phyloP scores from a whole-genome alignment of 345 rosid genomes.

The Excoecaria agallocha region DNA sequence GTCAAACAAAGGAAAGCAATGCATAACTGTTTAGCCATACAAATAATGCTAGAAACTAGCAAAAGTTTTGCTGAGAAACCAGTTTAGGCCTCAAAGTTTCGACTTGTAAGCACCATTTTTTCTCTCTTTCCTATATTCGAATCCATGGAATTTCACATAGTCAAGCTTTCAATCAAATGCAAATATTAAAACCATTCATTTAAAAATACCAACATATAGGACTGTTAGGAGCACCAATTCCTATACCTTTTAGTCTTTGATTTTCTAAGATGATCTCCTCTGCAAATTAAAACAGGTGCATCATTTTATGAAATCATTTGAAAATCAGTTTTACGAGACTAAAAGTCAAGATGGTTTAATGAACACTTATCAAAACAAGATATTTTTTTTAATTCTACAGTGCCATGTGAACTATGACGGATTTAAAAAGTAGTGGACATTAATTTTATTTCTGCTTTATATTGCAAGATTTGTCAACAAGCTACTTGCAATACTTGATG shows the following conservation, averaged over 20 bases:
- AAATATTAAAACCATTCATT: conserved; percentile 11
- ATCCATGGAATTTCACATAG: conserved; percentile 20
- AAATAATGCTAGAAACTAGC: background rate
- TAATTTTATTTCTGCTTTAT: too few species aligned
- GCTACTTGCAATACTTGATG: too few species aligned
- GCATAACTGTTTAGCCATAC: background rate
- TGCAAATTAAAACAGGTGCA: conserved; percentile 22
- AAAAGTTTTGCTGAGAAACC: conserved; percentile 39
- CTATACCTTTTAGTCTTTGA: conserved; percentile 82
- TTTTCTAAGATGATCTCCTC: conserved; percentile 60
- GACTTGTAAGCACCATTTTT: conserved; percentile 67
- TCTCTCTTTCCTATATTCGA: conserved; percentile 65
- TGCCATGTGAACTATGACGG: too few species aligned
- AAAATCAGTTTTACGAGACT: background rate
- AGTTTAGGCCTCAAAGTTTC: conserved; percentile 75
- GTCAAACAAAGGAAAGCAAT: conserved; percentile 19
- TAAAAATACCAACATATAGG: conserved; percentile 46
- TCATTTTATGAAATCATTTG: background rate
- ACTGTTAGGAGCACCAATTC: conserved; percentile 91
- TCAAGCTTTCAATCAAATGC: conserved; percentile 11
- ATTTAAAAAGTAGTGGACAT: too few species aligned
- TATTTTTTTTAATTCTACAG: too few species aligned
- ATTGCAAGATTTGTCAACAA: too few species aligned
- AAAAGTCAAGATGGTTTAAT: background rate
- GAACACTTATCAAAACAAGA: too few species aligned